Conservation (phyloP, 345 rosid species). For the Camelina sativa region DNA sequence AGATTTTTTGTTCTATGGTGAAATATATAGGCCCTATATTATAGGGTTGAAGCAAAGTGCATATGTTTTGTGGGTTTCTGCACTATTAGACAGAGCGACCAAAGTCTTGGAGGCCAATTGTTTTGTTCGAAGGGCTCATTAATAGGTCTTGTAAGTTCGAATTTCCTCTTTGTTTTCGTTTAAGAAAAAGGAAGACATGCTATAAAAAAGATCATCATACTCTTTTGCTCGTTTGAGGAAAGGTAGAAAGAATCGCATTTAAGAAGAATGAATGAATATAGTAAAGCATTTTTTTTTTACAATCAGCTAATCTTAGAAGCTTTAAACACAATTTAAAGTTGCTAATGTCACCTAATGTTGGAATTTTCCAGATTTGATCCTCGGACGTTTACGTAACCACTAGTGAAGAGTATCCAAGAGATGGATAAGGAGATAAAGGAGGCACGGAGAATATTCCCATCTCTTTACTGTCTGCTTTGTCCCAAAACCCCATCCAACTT, state of each 20-base stretch:
- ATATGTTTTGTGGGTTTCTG: slow-evolving; percentile 11
- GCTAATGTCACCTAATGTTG: slow-evolving; percentile 9
- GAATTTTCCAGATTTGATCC: neutral
- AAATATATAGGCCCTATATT: neutral
- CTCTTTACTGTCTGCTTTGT: slow-evolving; percentile 51
- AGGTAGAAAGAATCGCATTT: neutral
- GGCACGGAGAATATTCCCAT: slow-evolving; percentile 73
- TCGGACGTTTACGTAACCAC: slow-evolving; percentile 43
- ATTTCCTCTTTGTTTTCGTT: slow-evolving; percentile 12
- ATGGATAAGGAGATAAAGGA: slow-evolving; percentile 67
- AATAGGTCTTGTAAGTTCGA: slow-evolving; percentile 21
- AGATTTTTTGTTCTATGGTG: slow-evolving; percentile 9
- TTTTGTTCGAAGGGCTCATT: neutral
- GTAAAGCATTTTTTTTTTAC: slow-evolving; percentile 22
- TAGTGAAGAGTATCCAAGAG: slow-evolving; percentile 50
- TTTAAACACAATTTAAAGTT: slow-evolving; percentile 6
- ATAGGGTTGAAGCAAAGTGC: neutral
- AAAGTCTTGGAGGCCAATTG: slow-evolving; percentile 11
- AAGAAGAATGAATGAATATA: slow-evolving; percentile 32
- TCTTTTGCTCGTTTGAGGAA: neutral
- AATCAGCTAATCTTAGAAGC: slow-evolving; percentile 20
- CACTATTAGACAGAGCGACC: slow-evolving; percentile 9
- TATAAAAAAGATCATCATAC: neutral
- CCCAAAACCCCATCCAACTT: slow-evolving; percentile 89
- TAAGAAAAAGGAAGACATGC: neutral